A percentile compares a stretch with the other conserved stretches of the same genome.
Conservation (phyloP, 768 basidiomycete species). For the Lactifluus pinguis region DNA sequence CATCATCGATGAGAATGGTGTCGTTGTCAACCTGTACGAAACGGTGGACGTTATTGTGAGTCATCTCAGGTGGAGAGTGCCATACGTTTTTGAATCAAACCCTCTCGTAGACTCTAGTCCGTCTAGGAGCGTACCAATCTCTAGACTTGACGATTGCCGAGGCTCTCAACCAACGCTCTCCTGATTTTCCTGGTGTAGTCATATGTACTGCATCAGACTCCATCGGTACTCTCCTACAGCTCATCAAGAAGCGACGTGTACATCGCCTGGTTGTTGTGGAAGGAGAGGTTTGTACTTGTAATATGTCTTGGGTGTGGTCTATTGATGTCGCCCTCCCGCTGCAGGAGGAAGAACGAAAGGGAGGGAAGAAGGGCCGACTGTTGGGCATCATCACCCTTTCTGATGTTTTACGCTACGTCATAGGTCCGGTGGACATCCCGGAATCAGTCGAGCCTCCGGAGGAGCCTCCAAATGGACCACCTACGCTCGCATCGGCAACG, state of each 20-base stretch:
- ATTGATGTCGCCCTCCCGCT: neutral
- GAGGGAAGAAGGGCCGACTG: constrained; percentile 75
- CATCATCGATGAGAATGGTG: constrained; percentile 85
- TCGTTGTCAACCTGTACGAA: constrained; percentile 94
- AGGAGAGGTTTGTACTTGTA: constrained; percentile 52
- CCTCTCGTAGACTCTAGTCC: constrained; percentile 71
- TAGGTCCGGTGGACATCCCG: constrained; percentile 33
- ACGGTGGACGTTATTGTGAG: constrained; percentile 97
- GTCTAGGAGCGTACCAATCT: constrained; percentile 90
- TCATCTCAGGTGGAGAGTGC: constrained; percentile 11
- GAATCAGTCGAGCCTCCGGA: constrained; percentile 16
- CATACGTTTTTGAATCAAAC: neutral
- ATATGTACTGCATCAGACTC: constrained; percentile 92
- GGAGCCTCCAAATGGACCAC: constrained; percentile 7
- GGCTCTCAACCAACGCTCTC: constrained; percentile 83
- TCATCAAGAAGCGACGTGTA: constrained; percentile 88
- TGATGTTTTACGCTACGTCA: constrained; percentile 79
- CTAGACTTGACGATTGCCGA: constrained; percentile 90
- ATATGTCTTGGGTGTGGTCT: neutral
- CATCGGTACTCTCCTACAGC: constrained; percentile 77
- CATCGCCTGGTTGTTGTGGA: constrained; percentile 95
- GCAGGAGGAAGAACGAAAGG: constrained; percentile 71
- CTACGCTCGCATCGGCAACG: neutral
- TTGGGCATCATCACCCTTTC: constrained; percentile 83
- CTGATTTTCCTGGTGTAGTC: constrained; percentile 95